Conservation (phyloP, 2,329 filamentous ascomycete species). For the Paramyrothecium sp. region DNA sequence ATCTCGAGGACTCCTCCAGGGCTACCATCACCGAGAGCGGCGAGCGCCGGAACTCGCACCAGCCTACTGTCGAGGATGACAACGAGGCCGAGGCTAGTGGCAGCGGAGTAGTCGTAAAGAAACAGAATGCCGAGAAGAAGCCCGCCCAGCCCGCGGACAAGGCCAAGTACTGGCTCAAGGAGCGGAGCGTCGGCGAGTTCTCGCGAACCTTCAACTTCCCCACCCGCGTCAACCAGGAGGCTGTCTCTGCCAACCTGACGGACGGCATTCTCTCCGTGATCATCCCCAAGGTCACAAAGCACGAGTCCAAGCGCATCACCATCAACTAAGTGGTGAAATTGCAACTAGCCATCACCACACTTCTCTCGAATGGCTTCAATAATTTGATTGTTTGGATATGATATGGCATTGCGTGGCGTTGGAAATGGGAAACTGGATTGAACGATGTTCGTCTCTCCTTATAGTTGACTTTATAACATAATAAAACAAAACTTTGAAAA, state of each 20-base stretch:
- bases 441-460: too few species aligned
- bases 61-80: conserved; percentile 67
- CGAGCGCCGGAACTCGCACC: conserved; percentile 41
- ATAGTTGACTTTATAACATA: too few species aligned
- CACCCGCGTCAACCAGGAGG: conserved; percentile 59
- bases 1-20: conserved; percentile 41
- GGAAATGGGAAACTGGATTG: too few species aligned
- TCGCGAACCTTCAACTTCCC: conserved; percentile 69
- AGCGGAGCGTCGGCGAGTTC: conserved; percentile 67
- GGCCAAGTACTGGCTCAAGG: conserved; percentile 68
- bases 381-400: too few species aligned
- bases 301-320: conserved; percentile 52
- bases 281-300: conserved; percentile 66
- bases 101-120: conserved; percentile 16
- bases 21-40: conserved; percentile 39
- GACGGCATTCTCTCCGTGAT: conserved; percentile 64
- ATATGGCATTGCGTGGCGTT: too few species aligned
- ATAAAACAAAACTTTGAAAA: too few species aligned
- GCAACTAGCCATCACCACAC: too few species aligned
- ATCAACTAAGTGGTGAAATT: conserved; percentile 40
- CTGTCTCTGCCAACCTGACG: conserved; percentile 60
- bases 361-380: too few species aligned
- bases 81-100: conserved; percentile 23
- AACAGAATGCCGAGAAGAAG: conserved; percentile 15
- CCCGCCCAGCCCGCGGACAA: conserved; percentile 32